A percentile compares a stretch with the other conserved stretches of the same genome.
Evolutionary conservation across 371 early-diverging fungal genomes (phyloP).

Genomic region (Mucor sp.): DNA sequence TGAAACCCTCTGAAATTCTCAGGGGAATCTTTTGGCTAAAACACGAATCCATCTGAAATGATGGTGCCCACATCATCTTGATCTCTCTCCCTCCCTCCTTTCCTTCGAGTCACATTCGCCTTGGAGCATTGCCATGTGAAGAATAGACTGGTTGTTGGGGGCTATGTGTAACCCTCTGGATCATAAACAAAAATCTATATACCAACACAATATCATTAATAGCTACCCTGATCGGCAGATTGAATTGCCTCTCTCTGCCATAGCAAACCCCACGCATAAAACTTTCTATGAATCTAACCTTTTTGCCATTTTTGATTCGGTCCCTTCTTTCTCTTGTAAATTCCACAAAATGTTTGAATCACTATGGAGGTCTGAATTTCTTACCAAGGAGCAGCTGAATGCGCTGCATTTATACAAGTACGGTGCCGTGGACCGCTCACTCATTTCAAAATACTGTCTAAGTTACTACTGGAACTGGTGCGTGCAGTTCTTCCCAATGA

Average conservation of each 20-base stretch:
- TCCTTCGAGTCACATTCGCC: not conserved
- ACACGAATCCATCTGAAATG: not conserved
- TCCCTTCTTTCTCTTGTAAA: conserved; percentile 12
- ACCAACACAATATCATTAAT: not conserved
- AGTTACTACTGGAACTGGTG: conserved; percentile 91
- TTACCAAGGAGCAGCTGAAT: conserved; percentile 65
- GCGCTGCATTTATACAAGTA: conserved; percentile 86
- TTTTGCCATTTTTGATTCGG: conserved; percentile 8
- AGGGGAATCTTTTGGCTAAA: too few species aligned
- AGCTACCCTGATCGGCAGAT: conserved; percentile 12
- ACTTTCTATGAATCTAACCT: not conserved
- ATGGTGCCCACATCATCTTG: not conserved
- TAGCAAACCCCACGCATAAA: not conserved
- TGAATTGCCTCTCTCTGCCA: not conserved
- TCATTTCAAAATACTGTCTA: conserved; percentile 79
- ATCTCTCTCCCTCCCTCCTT: not conserved
- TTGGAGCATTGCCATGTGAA: not conserved
- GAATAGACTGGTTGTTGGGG: conserved; percentile 15
- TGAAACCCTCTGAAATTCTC: too few species aligned
- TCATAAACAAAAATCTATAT: not conserved
- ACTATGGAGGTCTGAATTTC: conserved; percentile 39
- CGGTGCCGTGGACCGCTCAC: conserved; percentile 82
- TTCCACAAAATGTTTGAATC: conserved; percentile 24
- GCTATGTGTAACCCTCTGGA: conserved; percentile 6
- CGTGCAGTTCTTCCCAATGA: conserved; percentile 87